Evolutionary conservation across 2,329 filamentous ascomycete genomes (phyloP).

Genomic region (Cytospora chrysosperma): DNA sequence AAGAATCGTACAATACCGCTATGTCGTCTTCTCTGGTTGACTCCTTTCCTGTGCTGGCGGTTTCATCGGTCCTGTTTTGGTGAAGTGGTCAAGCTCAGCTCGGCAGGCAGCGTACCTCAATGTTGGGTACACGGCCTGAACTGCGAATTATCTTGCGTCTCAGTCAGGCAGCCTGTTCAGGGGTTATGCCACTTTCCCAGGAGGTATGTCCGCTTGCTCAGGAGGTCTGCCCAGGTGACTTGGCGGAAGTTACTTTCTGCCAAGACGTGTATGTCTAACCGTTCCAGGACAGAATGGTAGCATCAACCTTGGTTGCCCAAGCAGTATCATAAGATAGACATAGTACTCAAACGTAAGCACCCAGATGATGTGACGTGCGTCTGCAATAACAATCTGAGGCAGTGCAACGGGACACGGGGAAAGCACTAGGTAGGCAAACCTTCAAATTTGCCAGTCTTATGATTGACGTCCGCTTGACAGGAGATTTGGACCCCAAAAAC

Average conservation of each 20-base stretch:
- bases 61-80: too few relatives aligned
- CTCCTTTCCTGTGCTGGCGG: neutral
- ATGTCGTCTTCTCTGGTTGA: neutral
- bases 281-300: neutral
- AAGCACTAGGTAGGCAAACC: neutral
- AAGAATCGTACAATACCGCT: too few relatives aligned
- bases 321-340: too few relatives aligned
- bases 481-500: too few relatives aligned
- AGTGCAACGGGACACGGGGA: neutral
- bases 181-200: neutral
- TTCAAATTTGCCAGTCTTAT: too few relatives aligned
- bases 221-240: neutral
- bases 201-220: too few relatives aligned
- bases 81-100: too few relatives aligned
- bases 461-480: neutral
- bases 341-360: too few relatives aligned
- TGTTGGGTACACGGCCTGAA: neutral
- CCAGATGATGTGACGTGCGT: too few relatives aligned
- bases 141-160: neutral
- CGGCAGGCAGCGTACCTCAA: too few relatives aligned
- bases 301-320: neutral
- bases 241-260: neutral
- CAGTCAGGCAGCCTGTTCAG: too few relatives aligned
- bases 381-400: neutral
- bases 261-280: neutral